Evolutionary conservation across 805 yeast genomes (phyloP), one percentile per base, ranked within the genome.

Genomic region (Myxozyma geophila): DNA sequence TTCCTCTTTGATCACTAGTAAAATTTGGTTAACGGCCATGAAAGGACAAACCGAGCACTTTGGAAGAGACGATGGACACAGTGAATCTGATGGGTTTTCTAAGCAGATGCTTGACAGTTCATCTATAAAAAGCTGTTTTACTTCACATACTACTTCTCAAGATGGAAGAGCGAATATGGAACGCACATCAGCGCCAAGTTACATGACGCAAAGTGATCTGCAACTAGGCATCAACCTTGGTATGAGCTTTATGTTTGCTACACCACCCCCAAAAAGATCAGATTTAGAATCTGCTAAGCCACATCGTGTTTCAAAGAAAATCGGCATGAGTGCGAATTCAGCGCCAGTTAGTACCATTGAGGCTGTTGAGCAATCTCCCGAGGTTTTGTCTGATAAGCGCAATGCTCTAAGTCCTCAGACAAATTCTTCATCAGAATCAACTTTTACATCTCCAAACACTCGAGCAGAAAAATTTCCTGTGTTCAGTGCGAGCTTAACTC

Each of bases 391-490:
- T 17, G 17, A 19, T 9, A 17, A 52, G 8, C 15, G 47, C 55
- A 12, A n/a, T 46, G 7, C 36, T n/a, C 19, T 36, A 44, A 19
- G 12, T 23, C 17, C 17, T 2, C 21, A 13, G 5, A 43, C 15
- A 15, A 21, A 47, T 21, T 47, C 12, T 21, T 48, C 59, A 6
- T 41, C 36, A 21, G 21, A 36, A 4, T 59, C 63, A 19, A 54
- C 63, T 21, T 59, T 47, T 50, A 54, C 63, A 10, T 59, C 63
- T 10, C 63, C 63, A 7, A 54, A 59, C 19, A 39, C 51, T 10
- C 21, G 48, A 10, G 59, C 63, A 12, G 55, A 47, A 10, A 40
- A 50, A n/a, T 51, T 46, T n/a, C 63, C 63, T 8, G 17, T 48
- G 13, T 59, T 59, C 41, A 48, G 41, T 35, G 58, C 62, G 28